phyloP scores from a whole-genome alignment of 2,329 filamentous ascomycete species.

The Ophiosphaerella narmari region DNA sequence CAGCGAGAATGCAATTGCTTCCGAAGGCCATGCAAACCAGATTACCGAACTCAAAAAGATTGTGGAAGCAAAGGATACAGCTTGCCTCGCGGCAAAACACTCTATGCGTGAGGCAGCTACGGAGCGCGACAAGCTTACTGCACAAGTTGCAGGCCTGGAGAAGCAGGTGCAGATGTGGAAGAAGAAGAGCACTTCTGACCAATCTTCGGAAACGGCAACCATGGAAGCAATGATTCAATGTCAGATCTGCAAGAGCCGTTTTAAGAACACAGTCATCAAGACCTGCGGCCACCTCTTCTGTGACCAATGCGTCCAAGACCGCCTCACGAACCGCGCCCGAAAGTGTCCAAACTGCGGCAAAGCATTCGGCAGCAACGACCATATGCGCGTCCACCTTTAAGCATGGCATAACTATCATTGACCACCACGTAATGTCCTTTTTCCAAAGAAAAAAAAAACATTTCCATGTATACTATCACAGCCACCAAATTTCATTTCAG shows the following conservation, averaged over 20 bases:
- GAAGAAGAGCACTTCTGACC: slow-evolving; percentile 78
- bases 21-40: slow-evolving; percentile 76
- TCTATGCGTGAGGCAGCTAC: slow-evolving; percentile 64
- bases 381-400: slow-evolving; percentile 64
- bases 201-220: slow-evolving; percentile 80
- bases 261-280: slow-evolving; percentile 93
- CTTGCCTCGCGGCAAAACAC: slow-evolving; percentile 66
- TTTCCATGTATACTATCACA: slow-evolving; percentile 1
- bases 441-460: too few relatives aligned
- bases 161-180: slow-evolving; percentile 88
- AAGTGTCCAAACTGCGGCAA: slow-evolving; percentile 95
- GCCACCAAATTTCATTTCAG: too few relatives aligned
- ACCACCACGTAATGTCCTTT: background rate
- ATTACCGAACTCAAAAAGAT: slow-evolving; percentile 75
- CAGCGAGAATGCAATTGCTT: slow-evolving; percentile 69
- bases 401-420: background rate
- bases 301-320: slow-evolving; percentile 84
- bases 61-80: slow-evolving; percentile 75
- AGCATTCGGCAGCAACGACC: slow-evolving; percentile 87
- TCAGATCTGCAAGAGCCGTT: slow-evolving; percentile 87
- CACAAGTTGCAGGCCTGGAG: slow-evolving; percentile 75
- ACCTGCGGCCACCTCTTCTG: slow-evolving; percentile 96
- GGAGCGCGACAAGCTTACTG: slow-evolving; percentile 79
- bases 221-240: slow-evolving; percentile 81
- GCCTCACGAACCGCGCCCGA: slow-evolving; percentile 84